These are phyloP conservation scores for Phytophthora vignae DNA, from an alignment of 352 stramenopile genomes.

Conservation along the genomic window DNA sequence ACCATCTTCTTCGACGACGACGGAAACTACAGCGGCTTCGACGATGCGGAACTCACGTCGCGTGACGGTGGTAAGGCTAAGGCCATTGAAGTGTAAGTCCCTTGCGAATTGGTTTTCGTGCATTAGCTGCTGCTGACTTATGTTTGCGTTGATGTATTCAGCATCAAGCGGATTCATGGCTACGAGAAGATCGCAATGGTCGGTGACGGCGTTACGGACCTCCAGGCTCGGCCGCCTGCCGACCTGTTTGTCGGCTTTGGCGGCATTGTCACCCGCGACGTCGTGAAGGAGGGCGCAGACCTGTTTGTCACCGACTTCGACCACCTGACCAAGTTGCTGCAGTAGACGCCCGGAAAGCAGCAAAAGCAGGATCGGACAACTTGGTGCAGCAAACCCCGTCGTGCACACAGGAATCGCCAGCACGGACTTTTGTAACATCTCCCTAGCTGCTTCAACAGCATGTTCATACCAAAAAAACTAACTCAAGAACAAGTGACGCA, in stretches of 20 bases:
- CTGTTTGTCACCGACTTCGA: conserved; percentile 98
- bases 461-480: conserved; percentile 6
- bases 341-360: conserved; percentile 32
- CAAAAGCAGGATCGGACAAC: too few relatives aligned
- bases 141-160: conserved; percentile 16
- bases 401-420: not conserved
- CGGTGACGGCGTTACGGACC: conserved; percentile 98
- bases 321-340: conserved; percentile 78
- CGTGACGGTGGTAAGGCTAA: conserved; percentile 83
- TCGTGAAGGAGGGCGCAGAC: conserved; percentile 94
- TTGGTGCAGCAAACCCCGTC: conserved; percentile 6
- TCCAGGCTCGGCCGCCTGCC: conserved; percentile 97
- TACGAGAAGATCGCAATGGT: conserved; percentile 98
- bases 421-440: conserved; percentile 9
- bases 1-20: conserved; percentile 95
- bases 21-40: conserved; percentile 94
- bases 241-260: conserved; percentile 98
- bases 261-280: conserved; percentile 94
- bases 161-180: conserved; percentile 92
- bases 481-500: conserved; percentile 24
- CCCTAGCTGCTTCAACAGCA: conserved; percentile 2
- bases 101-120: too few relatives aligned
- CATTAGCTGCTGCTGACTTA: conserved; percentile 5
- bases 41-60: conserved; percentile 95
- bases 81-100: conserved; percentile 70